Percentiles rank a stretch among this genome's conserved stretches.
Conservation (phyloP, 108 stramenopile species). For the Asterionellopsis glacialis region DNA sequence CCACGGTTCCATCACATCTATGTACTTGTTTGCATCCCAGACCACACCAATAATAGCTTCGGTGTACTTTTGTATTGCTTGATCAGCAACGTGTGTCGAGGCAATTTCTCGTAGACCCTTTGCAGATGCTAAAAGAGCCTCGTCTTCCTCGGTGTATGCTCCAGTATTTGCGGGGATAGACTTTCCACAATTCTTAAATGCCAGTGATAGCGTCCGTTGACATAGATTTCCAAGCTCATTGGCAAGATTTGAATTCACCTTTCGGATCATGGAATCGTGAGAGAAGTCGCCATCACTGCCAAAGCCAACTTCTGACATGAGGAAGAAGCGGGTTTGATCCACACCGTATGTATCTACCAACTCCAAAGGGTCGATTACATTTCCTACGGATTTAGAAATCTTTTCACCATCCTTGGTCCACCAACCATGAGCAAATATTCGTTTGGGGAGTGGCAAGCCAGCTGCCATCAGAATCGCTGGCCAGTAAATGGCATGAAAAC, state of each 20-base stretch:
- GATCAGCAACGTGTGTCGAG: conserved; percentile 46
- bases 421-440: conserved; percentile 97
- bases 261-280: conserved; percentile 73
- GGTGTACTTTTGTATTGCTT: conserved; percentile 80
- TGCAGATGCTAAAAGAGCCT: conserved; percentile 58
- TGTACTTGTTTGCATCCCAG: conserved; percentile 89
- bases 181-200: conserved; percentile 83
- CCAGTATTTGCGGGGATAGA: conserved; percentile 51
- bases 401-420: conserved; percentile 97
- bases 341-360: conserved; percentile 87
- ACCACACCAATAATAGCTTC: conserved; percentile 77
- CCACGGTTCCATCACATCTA: conserved; percentile 92
- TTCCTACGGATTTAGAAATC: conserved; percentile 91
- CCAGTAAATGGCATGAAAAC: conserved; percentile 98
- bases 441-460: conserved; percentile 84
- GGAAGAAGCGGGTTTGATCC: conserved; percentile 91
- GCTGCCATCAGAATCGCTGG: conserved; percentile 97
- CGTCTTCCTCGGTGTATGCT: conserved; percentile 57
- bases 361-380: conserved; percentile 92
- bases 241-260: conserved; percentile 84
- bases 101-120: conserved; percentile 37
- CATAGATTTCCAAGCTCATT: conserved; percentile 94
- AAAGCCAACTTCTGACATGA: conserved; percentile 87
- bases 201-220: conserved; percentile 83
- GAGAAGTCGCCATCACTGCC: conserved; percentile 93